A percentile compares a stretch with the other conserved stretches of the same genome.
phyloP scores from a whole-genome alignment of 306 rosid species.

The Lotus japonicus region DNA sequence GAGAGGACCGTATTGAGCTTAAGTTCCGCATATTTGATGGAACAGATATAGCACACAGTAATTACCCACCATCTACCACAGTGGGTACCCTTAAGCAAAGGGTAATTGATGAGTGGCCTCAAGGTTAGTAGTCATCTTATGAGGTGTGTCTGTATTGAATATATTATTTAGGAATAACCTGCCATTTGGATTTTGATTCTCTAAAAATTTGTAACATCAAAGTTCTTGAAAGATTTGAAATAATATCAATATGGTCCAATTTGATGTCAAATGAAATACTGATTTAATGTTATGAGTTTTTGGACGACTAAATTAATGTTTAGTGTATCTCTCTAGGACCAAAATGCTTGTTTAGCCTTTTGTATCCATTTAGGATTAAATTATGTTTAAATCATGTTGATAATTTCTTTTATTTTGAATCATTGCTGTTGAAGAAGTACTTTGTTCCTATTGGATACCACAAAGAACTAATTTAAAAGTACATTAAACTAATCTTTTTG shows the following conservation, averaged over 20 bases:
- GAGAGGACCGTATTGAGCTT: constrained; percentile 45
- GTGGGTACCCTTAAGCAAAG: constrained; percentile 55
- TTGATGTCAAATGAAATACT: not conserved
- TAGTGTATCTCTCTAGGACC: not conserved
- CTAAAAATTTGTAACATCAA: not conserved
- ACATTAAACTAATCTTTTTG: not conserved
- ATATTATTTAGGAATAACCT: not conserved
- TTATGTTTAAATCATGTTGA: not conserved
- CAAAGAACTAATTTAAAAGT: not conserved
- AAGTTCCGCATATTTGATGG: constrained; percentile 73
- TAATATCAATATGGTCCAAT: not conserved
- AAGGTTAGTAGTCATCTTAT: constrained; percentile 41
- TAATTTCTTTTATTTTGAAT: constrained; percentile 4
- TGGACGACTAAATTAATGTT: not conserved
- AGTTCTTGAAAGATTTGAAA: not conserved
- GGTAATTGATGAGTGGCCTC: constrained; percentile 71
- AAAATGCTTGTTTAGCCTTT: not conserved
- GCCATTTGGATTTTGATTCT: not conserved
- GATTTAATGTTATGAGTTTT: not conserved
- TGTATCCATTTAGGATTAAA: not conserved
- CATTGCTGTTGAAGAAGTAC: not conserved
- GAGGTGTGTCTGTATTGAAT: not conserved
- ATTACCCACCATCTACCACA: constrained; percentile 45
- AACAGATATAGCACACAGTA: constrained; percentile 56
- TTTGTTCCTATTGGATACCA: not conserved